phyloP scores from a whole-genome alignment of 176 grass and related monocot genomes.

The Puccinellia tenuiflora region DNA sequence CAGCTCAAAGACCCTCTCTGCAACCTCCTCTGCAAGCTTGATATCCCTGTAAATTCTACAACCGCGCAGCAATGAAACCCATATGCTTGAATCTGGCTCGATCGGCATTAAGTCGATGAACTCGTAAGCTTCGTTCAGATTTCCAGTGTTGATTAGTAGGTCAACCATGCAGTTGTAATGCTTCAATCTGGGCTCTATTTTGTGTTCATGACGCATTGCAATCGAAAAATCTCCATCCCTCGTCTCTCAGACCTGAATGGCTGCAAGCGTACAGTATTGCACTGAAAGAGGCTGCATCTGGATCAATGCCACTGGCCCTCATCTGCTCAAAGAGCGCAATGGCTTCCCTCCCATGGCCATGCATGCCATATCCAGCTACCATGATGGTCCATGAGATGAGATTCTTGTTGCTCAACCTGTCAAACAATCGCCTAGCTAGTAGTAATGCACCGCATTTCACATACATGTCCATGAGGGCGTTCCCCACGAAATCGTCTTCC shows the following conservation, averaged over 20 bases:
- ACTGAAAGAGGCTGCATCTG: constrained; percentile 61
- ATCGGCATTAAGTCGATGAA: constrained; percentile 77
- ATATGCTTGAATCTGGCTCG: constrained; percentile 66
- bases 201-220: constrained; percentile 65
- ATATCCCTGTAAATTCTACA: constrained; percentile 73
- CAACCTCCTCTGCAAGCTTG: constrained; percentile 77
- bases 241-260: constrained; percentile 67
- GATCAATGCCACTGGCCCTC: constrained; percentile 46
- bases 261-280: constrained; percentile 80
- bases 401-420: constrained; percentile 60
- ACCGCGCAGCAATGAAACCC: constrained; percentile 61
- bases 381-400: constrained; percentile 89
- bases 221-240: constrained; percentile 80
- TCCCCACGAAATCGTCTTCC: constrained; percentile 45
- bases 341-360: constrained; percentile 58
- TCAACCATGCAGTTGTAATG: constrained; percentile 79
- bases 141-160: constrained; percentile 52
- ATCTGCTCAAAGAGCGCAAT: constrained; percentile 64
- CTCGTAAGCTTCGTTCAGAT: constrained; percentile 54
- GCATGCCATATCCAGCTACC: constrained; percentile 92
- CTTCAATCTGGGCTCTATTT: constrained; percentile 68
- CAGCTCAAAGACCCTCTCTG: constrained; percentile 61
- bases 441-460: constrained; percentile 67
- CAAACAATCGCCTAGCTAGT: constrained; percentile 45
- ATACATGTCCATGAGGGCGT: constrained; percentile 83